phyloP scores from a whole-genome alignment of 768 basidiomycete genomes.

The Rhodosporidiobolus sp. region DNA sequence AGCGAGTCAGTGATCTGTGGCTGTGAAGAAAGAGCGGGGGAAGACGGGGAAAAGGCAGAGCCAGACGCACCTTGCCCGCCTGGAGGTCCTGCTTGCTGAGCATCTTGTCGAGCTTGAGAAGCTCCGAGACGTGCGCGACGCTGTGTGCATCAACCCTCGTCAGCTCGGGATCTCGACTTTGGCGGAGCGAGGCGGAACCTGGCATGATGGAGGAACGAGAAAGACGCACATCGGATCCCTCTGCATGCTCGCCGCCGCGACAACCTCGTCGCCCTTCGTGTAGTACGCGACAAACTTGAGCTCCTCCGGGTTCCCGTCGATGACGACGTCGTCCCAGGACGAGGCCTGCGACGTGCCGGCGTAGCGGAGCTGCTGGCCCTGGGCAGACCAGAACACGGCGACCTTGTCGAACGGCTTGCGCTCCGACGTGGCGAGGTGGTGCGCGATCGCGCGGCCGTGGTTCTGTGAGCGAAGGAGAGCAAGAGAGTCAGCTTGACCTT shows the following conservation, averaged over 20 bases:
- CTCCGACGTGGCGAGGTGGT: constrained; percentile 63
- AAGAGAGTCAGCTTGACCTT: not conserved
- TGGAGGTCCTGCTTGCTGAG: constrained; percentile 69
- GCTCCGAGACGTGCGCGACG: constrained; percentile 71
- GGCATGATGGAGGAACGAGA: not conserved
- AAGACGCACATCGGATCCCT: constrained; percentile 18
- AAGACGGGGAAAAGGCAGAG: constrained; percentile 47
- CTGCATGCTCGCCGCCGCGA: constrained; percentile 41
- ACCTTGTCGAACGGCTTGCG: constrained; percentile 65
- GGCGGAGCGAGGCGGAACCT: not conserved
- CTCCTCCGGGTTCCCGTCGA: constrained; percentile 70
- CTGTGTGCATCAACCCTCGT: constrained; percentile 81
- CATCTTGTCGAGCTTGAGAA: constrained; percentile 75
- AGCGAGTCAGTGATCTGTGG: too few species aligned
- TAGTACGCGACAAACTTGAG: constrained; percentile 87
- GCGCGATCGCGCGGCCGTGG: constrained; percentile 77
- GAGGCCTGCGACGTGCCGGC: constrained; percentile 62
- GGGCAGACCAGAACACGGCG: constrained; percentile 71
- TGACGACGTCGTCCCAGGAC: constrained; percentile 70
- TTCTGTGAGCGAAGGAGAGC: constrained; percentile 50
- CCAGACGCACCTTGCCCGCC: constrained; percentile 57
- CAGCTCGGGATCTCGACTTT: not conserved
- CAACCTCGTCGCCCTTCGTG: constrained; percentile 37
- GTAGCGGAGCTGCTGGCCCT: constrained; percentile 80
- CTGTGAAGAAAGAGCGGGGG: too few species aligned